These are phyloP conservation scores for Sclerospora graminicola DNA, from an alignment of 352 stramenopile species.

Conservation along the genomic window DNA sequence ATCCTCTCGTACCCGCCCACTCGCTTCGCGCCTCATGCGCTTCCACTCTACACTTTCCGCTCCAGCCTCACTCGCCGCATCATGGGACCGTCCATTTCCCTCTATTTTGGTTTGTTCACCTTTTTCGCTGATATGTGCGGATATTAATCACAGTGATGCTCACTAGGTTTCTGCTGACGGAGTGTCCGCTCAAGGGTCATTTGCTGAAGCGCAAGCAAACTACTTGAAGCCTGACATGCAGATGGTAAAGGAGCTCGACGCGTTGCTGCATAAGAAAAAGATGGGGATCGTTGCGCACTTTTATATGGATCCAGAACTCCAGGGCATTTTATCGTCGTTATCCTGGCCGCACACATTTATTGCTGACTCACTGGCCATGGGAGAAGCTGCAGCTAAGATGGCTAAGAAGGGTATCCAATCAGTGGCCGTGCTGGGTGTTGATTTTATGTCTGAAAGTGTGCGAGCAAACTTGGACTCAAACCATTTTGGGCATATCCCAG, in stretches of 20 bases:
- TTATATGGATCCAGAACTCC: conserved; percentile 98
- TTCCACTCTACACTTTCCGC: too few species aligned
- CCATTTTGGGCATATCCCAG: conserved; percentile 84
- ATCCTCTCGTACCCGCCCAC: too few species aligned
- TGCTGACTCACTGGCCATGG: conserved; percentile 95
- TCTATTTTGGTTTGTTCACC: too few species aligned
- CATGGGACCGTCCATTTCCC: too few species aligned
- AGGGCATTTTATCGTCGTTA: conserved; percentile 80
- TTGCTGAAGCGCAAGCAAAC: too few species aligned
- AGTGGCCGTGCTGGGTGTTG: conserved; percentile 92
- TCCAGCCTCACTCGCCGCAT: too few species aligned
- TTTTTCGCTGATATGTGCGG: too few species aligned
- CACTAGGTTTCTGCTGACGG: too few species aligned
- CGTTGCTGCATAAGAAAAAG: conserved; percentile 84
- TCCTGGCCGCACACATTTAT: conserved; percentile 89
- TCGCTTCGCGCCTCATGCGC: too few species aligned
- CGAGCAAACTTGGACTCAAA: conserved; percentile 91
- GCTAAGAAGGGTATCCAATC: conserved; percentile 80
- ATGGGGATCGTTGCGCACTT: conserved; percentile 96
- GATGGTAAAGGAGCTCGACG: conserved; percentile 81
- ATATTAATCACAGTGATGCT: too few species aligned
- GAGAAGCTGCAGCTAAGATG: conserved; percentile 94
- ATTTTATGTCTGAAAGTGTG: conserved; percentile 98
- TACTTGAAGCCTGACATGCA: conserved; percentile 9
- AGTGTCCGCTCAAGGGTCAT: too few species aligned